Percentiles rank a stretch among this genome's conserved stretches.
Evolutionary conservation across 2,329 filamentous ascomycete genomes (phyloP).

Genomic region (Metarhizium rileyi): DNA sequence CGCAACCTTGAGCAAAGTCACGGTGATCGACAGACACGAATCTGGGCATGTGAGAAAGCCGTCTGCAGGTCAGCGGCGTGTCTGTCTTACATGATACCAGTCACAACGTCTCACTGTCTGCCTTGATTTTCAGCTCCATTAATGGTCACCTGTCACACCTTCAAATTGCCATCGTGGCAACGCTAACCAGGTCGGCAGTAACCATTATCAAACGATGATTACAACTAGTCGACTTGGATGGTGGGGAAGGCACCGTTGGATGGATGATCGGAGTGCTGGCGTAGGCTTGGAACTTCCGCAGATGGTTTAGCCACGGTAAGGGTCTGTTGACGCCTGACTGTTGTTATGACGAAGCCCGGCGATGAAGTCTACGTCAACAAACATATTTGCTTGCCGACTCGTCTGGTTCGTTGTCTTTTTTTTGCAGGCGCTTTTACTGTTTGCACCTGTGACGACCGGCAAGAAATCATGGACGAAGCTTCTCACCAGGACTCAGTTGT

Average conservation of each 20-base stretch:
- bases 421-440: neutral
- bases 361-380: neutral
- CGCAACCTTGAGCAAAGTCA: neutral
- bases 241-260: conserved; percentile 3
- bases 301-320: conserved; percentile 1
- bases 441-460: neutral
- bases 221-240: neutral
- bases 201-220: conserved; percentile 58
- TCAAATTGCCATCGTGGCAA: neutral
- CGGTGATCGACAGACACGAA: neutral
- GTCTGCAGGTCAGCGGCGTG: neutral
- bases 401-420: neutral
- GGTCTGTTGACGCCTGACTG: conserved; percentile 3
- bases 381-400: neutral
- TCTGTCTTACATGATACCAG: neutral
- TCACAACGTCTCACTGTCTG: neutral
- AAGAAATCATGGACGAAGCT: neutral
- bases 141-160: neutral
- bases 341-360: neutral
- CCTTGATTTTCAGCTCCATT: conserved; percentile 6
- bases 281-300: neutral
- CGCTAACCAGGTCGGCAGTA: conserved; percentile 19
- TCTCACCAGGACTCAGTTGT: neutral
- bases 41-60: neutral
- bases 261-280: conserved; percentile 7